These are phyloP conservation scores for Thermomucor indicae-seudaticae DNA, from an alignment of 371 early-diverging fungal genomes.

Conservation along the genomic window DNA sequence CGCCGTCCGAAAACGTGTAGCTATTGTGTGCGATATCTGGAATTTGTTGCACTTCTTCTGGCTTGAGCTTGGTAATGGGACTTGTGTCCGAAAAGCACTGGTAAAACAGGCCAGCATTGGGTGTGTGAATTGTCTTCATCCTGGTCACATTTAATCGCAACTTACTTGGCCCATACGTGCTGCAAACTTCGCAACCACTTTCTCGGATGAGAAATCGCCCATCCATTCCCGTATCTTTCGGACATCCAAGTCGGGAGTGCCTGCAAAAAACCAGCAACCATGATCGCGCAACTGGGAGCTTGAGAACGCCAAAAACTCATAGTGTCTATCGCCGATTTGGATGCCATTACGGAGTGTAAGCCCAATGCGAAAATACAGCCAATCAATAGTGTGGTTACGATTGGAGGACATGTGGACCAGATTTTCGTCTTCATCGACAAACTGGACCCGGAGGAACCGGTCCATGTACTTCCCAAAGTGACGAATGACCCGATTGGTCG, in stretches of 20 bases:
- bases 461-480: constrained; percentile 41
- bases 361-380: constrained; percentile 41
- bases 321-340: constrained; percentile 47
- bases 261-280: constrained; percentile 69
- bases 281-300: constrained; percentile 60
- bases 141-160: neutral
- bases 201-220: constrained; percentile 64
- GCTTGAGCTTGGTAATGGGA: constrained; percentile 23
- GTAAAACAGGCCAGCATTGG: neutral
- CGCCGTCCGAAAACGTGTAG: constrained; percentile 66
- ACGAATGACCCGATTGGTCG: constrained; percentile 58
- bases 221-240: constrained; percentile 53
- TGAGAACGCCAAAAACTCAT: constrained; percentile 70
- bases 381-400: constrained; percentile 8
- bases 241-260: constrained; percentile 23
- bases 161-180: constrained; percentile 61
- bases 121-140: neutral
- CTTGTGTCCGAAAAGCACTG: constrained; percentile 56
- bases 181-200: constrained; percentile 56
- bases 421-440: constrained; percentile 60
- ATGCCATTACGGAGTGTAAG: constrained; percentile 49
- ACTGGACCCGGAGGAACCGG: constrained; percentile 66
- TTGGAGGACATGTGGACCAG: constrained; percentile 22
- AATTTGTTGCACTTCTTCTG: constrained; percentile 32
- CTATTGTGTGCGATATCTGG: constrained; percentile 49